These are phyloP conservation scores for Aspergillus leporis DNA, from an alignment of 495 filamentous ascomycete genomes.

Conservation along the genomic window DNA sequence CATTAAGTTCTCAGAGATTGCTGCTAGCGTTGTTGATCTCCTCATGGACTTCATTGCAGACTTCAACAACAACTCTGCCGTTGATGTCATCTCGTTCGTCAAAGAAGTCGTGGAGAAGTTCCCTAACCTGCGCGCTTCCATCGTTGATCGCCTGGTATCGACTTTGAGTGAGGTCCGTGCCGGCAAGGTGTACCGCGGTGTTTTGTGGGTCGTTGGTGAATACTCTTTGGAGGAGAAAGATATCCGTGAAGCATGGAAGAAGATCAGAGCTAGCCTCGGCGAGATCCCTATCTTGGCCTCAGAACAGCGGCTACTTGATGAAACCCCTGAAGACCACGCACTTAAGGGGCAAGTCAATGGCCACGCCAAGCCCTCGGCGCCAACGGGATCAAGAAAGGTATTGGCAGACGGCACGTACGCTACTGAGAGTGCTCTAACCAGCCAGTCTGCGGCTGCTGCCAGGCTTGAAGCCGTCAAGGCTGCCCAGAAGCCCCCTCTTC, in stretches of 20 bases:
- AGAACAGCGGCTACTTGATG: conserved; percentile 87
- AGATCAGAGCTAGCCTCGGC: conserved; percentile 88
- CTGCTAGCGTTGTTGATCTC: conserved; percentile 91
- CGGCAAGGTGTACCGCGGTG: conserved; percentile 95
- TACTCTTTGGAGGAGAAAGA: conserved; percentile 92
- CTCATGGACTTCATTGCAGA: conserved; percentile 99
- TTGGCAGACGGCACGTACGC: conserved; percentile 97
- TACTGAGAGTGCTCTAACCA: conserved; percentile 93
- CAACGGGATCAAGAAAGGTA: conserved; percentile 85
- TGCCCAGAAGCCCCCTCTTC: conserved; percentile 92
- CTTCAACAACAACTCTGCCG: conserved; percentile 94
- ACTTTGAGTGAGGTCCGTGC: conserved; percentile 93
- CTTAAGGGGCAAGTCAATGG: conserved; percentile 80
- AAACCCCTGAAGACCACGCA: conserved; percentile 67
- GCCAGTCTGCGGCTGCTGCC: conserved; percentile 82
- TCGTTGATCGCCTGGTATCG: conserved; percentile 84
- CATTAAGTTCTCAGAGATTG: conserved; percentile 98
- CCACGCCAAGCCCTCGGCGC: conserved; percentile 69
- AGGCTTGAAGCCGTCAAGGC: conserved; percentile 96
- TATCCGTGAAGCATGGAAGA: conserved; percentile 96
- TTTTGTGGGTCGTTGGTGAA: conserved; percentile 97
- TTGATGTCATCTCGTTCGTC: conserved; percentile 97
- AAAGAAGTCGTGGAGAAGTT: conserved; percentile 99
- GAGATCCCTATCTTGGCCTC: conserved; percentile 97
- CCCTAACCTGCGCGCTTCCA: conserved; percentile 80